These are phyloP conservation scores for Lanmaoa pseudosensibilis DNA, from an alignment of 768 basidiomycete genomes.

Conservation along the genomic window DNA sequence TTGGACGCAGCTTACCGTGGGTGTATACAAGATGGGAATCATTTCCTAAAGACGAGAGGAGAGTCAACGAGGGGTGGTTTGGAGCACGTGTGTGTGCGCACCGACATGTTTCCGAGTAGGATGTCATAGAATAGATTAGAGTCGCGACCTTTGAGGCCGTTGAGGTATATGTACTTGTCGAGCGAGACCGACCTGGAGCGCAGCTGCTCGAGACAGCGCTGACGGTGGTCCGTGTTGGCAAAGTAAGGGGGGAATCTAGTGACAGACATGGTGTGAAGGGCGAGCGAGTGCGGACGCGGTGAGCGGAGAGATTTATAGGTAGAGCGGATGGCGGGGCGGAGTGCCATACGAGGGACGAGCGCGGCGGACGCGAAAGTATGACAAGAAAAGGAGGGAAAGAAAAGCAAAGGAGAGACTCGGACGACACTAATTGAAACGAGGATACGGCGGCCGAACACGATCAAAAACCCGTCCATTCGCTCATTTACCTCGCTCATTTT, in stretches of 20 bases:
- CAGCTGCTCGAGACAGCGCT: conserved; percentile 56
- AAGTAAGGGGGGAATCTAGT: conserved; percentile 50
- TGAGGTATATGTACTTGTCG: conserved; percentile 73
- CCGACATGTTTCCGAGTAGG: conserved; percentile 59
- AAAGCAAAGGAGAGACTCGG: too few species aligned
- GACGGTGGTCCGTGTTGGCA: conserved; percentile 49
- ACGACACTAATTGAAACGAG: too few species aligned
- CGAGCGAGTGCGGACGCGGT: not conserved
- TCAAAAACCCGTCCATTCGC: too few species aligned
- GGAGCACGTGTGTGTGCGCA: conserved; percentile 21
- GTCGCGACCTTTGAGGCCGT: conserved; percentile 61
- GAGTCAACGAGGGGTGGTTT: not conserved
- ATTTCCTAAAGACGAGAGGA: conserved; percentile 40
- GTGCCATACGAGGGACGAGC: conserved; percentile 7
- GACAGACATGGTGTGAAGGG: conserved; percentile 30
- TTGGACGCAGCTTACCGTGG: conserved; percentile 48
- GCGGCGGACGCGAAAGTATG: too few species aligned
- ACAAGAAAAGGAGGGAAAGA: too few species aligned
- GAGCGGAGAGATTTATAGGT: not conserved
- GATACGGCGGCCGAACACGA: too few species aligned
- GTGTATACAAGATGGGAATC: conserved; percentile 73
- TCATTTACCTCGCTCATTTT: not conserved
- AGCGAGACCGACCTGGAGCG: conserved; percentile 55
- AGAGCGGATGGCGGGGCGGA: not conserved
- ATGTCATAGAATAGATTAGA: conserved; percentile 66